Evolutionary conservation across 179 eudicot genomes (phyloP).

Genomic region (Carnegiea gigantea): DNA sequence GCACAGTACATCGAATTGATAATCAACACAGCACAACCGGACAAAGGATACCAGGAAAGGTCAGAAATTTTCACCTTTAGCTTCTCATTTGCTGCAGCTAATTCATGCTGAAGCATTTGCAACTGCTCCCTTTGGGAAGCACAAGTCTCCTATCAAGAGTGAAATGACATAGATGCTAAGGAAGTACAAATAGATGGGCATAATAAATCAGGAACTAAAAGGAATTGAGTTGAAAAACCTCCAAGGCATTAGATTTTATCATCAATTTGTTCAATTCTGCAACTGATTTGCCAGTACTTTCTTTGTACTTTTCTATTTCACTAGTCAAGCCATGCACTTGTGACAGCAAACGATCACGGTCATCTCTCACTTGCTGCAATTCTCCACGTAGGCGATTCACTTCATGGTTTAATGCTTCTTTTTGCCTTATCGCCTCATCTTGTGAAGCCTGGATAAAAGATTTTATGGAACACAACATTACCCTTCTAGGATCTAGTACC

Average conservation of each 20-base stretch:
- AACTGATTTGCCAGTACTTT: slow-evolving; percentile 51
- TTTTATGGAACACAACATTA: no score
- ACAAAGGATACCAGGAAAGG: background rate
- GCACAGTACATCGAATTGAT: no score
- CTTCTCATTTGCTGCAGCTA: slow-evolving; percentile 55
- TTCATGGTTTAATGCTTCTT: slow-evolving; percentile 43
- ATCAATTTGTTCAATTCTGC: slow-evolving; percentile 51
- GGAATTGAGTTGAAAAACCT: slow-evolving; percentile 38
- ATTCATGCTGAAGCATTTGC: slow-evolving; percentile 42
- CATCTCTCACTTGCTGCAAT: slow-evolving; percentile 62
- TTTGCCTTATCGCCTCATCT: slow-evolving; percentile 53
- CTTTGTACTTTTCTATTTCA: slow-evolving; percentile 50
- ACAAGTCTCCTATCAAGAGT: slow-evolving; percentile 50
- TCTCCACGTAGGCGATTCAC: slow-evolving; percentile 48
- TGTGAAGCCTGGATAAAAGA: slow-evolving; percentile 41
- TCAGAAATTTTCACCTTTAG: slow-evolving; percentile 39
- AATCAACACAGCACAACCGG: background rate
- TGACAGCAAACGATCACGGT: slow-evolving; percentile 49
- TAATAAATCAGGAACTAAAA: background rate
- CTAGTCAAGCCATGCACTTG: slow-evolving; percentile 43
- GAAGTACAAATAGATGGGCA: background rate
- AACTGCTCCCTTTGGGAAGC: slow-evolving; percentile 54
- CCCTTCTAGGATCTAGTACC: no score
- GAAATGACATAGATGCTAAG: background rate
- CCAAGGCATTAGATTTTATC: slow-evolving; percentile 53